Evolutionary conservation across 1,284 basidiomycete genomes (phyloP).

Genomic region (Rhodotorula sp.): DNA sequence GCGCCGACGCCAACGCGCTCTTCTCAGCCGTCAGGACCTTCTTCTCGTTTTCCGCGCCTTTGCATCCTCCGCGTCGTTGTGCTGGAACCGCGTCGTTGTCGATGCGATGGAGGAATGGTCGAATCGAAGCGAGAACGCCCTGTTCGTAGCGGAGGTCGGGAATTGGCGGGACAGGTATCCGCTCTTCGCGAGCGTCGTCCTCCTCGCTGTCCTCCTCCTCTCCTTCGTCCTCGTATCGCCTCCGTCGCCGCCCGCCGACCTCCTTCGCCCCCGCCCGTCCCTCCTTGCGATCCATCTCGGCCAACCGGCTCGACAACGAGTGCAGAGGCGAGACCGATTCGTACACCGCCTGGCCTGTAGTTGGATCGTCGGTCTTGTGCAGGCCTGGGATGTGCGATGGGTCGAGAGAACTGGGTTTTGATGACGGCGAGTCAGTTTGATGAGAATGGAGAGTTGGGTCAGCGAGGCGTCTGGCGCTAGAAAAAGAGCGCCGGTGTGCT

Average conservation of each 20-base stretch:
- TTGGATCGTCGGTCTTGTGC: constrained; percentile 5
- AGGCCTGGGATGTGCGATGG: constrained; percentile 12
- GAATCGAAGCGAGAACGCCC: constrained; percentile 20
- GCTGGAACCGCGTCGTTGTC: neutral
- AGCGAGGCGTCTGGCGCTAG: neutral
- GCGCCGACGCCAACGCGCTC: constrained; percentile 7
- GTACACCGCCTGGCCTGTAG: constrained; percentile 12
- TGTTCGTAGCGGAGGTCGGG: constrained; percentile 17
- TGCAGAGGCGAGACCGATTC: constrained; percentile 11
- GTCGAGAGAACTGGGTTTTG: constrained; percentile 10
- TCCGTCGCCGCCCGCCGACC: too few relatives aligned
- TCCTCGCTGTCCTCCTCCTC: too few relatives aligned
- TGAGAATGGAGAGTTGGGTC: neutral
- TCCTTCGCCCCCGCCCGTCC: neutral
- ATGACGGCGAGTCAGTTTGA: neutral
- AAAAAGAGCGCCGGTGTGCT: too few relatives aligned
- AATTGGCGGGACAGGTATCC: constrained; percentile 12
- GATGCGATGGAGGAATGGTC: constrained; percentile 29
- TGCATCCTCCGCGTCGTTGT: neutral
- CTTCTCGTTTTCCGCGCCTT: constrained; percentile 3
- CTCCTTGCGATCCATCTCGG: constrained; percentile 1
- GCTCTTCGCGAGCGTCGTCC: neutral
- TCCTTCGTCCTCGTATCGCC: neutral
- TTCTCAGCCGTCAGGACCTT: constrained; percentile 13
- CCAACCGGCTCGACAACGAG: constrained; percentile 12